Percentiles rank a stretch among this genome's conserved stretches.
phyloP scores from a whole-genome alignment of 257 asterid genomes.

The Striga asiatica region DNA sequence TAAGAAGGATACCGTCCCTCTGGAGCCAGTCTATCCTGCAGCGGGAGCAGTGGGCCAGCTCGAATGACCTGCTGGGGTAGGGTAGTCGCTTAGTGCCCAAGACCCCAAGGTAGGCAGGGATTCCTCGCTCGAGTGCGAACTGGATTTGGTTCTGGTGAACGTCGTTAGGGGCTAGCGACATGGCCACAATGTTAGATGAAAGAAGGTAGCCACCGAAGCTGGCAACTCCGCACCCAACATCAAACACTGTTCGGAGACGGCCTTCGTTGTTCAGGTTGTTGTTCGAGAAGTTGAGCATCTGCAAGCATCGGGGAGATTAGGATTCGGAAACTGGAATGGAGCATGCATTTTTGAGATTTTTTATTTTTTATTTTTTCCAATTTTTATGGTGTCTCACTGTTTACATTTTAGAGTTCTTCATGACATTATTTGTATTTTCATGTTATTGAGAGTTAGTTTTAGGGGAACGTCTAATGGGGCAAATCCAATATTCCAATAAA shows the following conservation, averaged over 20 bases:
- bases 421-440: too few species aligned
- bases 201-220: conserved; percentile 88
- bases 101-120: conserved; percentile 84
- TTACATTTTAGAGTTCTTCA: too few species aligned
- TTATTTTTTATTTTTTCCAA: too few species aligned
- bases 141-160: conserved; percentile 91
- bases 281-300: conserved; percentile 72
- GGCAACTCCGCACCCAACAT: conserved; percentile 90
- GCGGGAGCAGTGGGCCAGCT: conserved; percentile 80
- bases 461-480: too few species aligned
- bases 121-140: conserved; percentile 82
- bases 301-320: conserved; percentile 14
- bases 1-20: conserved; percentile 80
- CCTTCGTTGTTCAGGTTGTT: conserved; percentile 59
- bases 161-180: conserved; percentile 86
- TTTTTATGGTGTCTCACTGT: too few species aligned
- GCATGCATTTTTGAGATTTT: neutral
- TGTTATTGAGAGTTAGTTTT: too few species aligned
- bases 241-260: conserved; percentile 58
- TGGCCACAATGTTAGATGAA: conserved; percentile 55
- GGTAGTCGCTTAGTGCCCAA: conserved; percentile 86
- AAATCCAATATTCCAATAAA: too few species aligned
- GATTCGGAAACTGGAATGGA: neutral
- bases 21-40: conserved; percentile 88
- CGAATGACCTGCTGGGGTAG: conserved; percentile 83